A percentile compares a stretch with the other conserved stretches of the same genome.
phyloP scores from a whole-genome alignment of 2,329 filamentous ascomycete species.

The Verticillium albo-atrum region DNA sequence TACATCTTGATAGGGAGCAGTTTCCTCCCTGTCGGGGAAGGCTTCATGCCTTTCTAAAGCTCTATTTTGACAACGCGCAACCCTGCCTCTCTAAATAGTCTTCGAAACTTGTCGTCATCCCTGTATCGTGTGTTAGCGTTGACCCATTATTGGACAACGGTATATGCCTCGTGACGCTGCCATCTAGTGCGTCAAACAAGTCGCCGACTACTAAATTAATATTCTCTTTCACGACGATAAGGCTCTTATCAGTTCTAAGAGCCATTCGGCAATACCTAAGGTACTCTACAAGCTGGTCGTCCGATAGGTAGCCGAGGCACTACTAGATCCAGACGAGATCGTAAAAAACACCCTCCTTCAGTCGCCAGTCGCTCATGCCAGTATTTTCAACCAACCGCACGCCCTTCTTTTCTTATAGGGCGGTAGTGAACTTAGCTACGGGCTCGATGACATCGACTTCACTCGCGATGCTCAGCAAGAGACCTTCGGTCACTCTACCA shows the following conservation, averaged over 20 bases:
- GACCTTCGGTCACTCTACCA: background rate
- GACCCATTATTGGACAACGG: background rate
- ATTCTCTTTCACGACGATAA: conserved; percentile 60
- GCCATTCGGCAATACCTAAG: conserved; percentile 52
- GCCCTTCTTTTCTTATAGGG: conserved; percentile 52
- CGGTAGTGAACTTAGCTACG: conserved; percentile 72
- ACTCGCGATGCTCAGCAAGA: background rate
- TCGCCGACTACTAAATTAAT: conserved; percentile 53
- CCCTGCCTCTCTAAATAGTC: conserved; percentile 64
- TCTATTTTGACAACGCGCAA: conserved; percentile 64
- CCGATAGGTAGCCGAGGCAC: conserved; percentile 79
- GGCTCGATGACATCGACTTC: conserved; percentile 81
- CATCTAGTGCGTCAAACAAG: conserved; percentile 71
- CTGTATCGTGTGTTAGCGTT: conserved; percentile 28
- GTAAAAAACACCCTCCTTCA: conserved; percentile 48
- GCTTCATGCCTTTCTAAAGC: conserved; percentile 63
- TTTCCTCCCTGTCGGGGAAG: conserved; percentile 35
- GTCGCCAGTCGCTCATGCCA: conserved; percentile 67
- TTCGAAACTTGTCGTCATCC: conserved; percentile 65
- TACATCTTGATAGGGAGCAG: conserved; percentile 74
- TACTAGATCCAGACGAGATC: conserved; percentile 86
- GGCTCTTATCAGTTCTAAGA: conserved; percentile 16
- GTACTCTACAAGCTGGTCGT: conserved; percentile 64
- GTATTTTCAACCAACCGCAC: conserved; percentile 63
- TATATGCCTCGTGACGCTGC: conserved; percentile 65